A percentile compares a stretch with the other conserved stretches of the same genome.
phyloP scores from a whole-genome alignment of 1,139 yeast genomes.

The Debaryomyces subglobosus region DNA sequence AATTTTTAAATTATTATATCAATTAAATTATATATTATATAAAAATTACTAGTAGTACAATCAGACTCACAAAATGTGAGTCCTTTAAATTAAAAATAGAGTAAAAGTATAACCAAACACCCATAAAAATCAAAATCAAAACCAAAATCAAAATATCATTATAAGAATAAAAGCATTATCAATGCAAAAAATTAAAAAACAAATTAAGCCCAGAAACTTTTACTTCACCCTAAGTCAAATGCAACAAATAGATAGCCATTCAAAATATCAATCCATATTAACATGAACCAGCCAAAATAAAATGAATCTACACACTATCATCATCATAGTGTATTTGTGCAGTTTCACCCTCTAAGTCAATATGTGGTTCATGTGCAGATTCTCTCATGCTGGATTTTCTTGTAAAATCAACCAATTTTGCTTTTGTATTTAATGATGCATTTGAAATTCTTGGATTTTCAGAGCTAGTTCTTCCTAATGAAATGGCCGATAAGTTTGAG shows the following conservation, averaged over 20 bases:
- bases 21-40: constrained; percentile 3
- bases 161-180: neutral
- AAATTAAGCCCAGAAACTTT: constrained; percentile 2
- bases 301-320: constrained; percentile 27
- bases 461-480: constrained; percentile 18
- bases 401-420: constrained; percentile 57
- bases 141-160: constrained; percentile 4
- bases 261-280: neutral
- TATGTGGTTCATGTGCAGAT: constrained; percentile 37
- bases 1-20: constrained; percentile 1
- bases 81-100: neutral
- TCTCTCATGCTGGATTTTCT: constrained; percentile 50
- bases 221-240: neutral
- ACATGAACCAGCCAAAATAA: neutral
- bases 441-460: constrained; percentile 20
- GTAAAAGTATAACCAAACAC: constrained; percentile 7
- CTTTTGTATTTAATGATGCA: constrained; percentile 27
- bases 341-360: constrained; percentile 32
- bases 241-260: neutral
- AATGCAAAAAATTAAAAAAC: neutral
- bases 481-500: constrained; percentile 23
- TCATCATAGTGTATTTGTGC: constrained; percentile 42
- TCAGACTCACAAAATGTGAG: constrained; percentile 1
- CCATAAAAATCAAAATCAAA: constrained; percentile 2
- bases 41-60: constrained; percentile 7